These are phyloP conservation scores for Dendryphion nanum DNA, from an alignment of 2,329 filamentous ascomycete genomes.

Conservation along the genomic window DNA sequence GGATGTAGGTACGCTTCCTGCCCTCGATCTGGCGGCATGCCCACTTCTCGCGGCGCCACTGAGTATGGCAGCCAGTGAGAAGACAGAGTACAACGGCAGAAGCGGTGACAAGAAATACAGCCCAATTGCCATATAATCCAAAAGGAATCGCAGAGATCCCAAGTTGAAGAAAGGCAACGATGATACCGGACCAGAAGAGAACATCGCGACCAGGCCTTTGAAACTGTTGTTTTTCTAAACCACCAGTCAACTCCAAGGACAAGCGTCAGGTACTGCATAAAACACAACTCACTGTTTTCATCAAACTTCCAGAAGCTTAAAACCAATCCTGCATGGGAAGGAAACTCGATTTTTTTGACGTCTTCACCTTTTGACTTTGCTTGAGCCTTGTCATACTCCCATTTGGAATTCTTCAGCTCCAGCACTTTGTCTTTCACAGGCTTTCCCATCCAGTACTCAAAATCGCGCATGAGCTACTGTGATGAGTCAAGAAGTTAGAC, in stretches of 20 bases:
- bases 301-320: constrained; percentile 5
- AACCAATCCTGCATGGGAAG: constrained; percentile 5
- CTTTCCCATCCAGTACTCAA: constrained; percentile 12
- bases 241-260: too few relatives aligned
- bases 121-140: constrained; percentile 3
- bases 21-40: neutral
- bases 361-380: neutral
- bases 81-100: constrained; percentile 1
- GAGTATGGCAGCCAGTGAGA: constrained; percentile 1
- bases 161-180: constrained; percentile 2
- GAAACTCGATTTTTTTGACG: constrained; percentile 1
- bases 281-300: constrained; percentile 1
- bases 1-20: neutral
- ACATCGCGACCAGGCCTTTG: constrained; percentile 2
- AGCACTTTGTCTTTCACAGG: constrained; percentile 1
- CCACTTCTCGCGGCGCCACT: constrained; percentile 7
- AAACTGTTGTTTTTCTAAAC: too few relatives aligned
- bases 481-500: too few relatives aligned
- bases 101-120: constrained; percentile 4
- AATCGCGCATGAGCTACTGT: constrained; percentile 2
- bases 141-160: constrained; percentile 4
- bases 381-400: constrained; percentile 1
- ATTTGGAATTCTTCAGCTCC: neutral
- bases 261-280: too few relatives aligned
- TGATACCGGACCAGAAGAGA: constrained; percentile 4